These are phyloP conservation scores for Aureobasidium sp. DNA, from an alignment of 2,329 filamentous ascomycete genomes.

Conservation along the genomic window DNA sequence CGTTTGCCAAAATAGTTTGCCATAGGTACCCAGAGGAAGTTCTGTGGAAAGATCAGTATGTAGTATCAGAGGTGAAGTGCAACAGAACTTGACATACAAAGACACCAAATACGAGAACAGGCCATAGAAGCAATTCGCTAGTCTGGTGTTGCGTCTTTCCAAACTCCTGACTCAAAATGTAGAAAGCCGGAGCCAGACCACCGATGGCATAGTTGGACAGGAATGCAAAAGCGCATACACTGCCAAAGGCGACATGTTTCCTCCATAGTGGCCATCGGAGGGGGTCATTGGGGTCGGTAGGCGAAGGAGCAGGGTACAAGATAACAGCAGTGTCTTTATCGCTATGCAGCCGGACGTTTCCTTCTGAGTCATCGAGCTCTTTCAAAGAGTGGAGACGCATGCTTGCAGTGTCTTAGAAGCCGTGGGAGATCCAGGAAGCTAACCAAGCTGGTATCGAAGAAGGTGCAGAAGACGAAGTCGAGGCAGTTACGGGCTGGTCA, in stretches of 20 bases:
- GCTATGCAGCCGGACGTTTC: conserved; percentile 29
- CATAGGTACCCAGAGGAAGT: conserved; percentile 44
- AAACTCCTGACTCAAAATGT: conserved; percentile 38
- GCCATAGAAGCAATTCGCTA: conserved; percentile 30
- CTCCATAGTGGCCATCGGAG: conserved; percentile 39
- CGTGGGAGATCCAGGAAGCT: conserved; percentile 16
- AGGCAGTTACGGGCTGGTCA: background rate
- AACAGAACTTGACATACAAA: conserved; percentile 20
- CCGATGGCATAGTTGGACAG: conserved; percentile 38
- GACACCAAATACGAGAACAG: conserved; percentile 40
- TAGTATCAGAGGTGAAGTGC: background rate
- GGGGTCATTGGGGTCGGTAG: conserved; percentile 39
- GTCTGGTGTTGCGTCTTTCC: conserved; percentile 36
- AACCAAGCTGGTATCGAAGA: conserved; percentile 14
- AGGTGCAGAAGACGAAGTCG: background rate
- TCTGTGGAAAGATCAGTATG: conserved; percentile 17
- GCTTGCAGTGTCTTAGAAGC: conserved; percentile 5
- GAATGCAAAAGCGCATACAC: conserved; percentile 39
- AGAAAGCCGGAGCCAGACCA: conserved; percentile 35
- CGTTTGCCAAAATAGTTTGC: conserved; percentile 40
- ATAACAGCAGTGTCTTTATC: conserved; percentile 25
- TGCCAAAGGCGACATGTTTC: conserved; percentile 37
- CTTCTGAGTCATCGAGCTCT: conserved; percentile 30
- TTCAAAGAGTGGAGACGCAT: conserved; percentile 27
- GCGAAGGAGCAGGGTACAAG: conserved; percentile 39